A percentile compares a stretch with the other conserved stretches of the same genome.
Evolutionary conservation across 2,329 filamentous ascomycete species (phyloP).

Genomic region (Alternaria viburni): DNA sequence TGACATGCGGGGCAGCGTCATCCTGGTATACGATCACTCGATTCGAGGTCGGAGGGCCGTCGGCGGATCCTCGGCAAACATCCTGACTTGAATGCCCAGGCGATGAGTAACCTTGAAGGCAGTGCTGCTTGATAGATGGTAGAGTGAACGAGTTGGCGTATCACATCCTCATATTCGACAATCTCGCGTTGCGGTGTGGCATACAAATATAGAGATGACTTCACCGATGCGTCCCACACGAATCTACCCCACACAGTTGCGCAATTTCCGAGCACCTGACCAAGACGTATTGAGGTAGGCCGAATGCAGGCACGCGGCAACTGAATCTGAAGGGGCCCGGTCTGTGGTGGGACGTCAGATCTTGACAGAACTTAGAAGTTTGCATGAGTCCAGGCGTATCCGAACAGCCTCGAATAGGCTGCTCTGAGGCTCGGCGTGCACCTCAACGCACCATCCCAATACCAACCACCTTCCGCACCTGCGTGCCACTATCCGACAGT

Average conservation of each 20-base stretch:
- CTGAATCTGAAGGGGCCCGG: background rate
- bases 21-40: conserved; percentile 8
- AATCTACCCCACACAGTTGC: conserved; percentile 13
- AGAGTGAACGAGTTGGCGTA: too few relatives aligned
- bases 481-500: conserved; percentile 2
- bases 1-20: conserved; percentile 14
- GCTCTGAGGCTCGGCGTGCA: conserved; percentile 2
- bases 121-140: too few relatives aligned
- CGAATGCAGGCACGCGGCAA: conserved; percentile 6
- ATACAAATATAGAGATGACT: conserved; percentile 10
- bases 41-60: background rate
- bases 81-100: background rate
- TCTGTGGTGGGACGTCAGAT: background rate
- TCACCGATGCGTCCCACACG: conserved; percentile 5
- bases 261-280: conserved; percentile 6
- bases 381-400: background rate
- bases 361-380: background rate
- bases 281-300: conserved; percentile 4
- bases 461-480: conserved; percentile 5
- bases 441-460: background rate
- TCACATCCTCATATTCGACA: too few relatives aligned
- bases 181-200: background rate
- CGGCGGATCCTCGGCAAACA: background rate
- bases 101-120: background rate
- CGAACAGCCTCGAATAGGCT: background rate